Evolutionary conservation across 2,329 filamentous ascomycete genomes (phyloP).

Genomic region (Phyllosticta paracitricarpa): DNA sequence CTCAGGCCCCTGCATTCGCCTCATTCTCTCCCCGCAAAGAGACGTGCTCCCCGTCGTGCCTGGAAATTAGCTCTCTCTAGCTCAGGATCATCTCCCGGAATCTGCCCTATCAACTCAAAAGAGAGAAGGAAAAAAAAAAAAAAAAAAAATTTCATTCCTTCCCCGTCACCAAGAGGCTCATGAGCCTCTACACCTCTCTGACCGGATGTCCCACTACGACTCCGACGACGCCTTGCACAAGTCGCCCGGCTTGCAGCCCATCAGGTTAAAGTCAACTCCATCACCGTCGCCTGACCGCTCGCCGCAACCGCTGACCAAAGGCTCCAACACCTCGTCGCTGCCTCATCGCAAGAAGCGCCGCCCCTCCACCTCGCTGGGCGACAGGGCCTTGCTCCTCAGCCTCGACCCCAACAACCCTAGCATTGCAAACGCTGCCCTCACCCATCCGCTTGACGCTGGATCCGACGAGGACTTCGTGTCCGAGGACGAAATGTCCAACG

Average conservation of each 20-base stretch:
- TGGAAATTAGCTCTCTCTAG: neutral
- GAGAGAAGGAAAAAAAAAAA: neutral
- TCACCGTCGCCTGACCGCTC: constrained; percentile 39
- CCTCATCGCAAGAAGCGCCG: constrained; percentile 38
- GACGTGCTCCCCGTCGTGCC: constrained; percentile 3
- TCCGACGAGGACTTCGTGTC: constrained; percentile 32
- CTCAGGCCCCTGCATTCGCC: neutral
- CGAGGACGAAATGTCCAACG: constrained; percentile 23
- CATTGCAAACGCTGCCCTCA: constrained; percentile 49
- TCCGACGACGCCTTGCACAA: constrained; percentile 38
- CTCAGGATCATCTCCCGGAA: constrained; percentile 2
- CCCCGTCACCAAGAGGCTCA: constrained; percentile 6
- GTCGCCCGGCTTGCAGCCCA: constrained; percentile 32
- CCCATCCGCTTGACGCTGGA: constrained; percentile 39
- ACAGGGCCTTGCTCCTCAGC: constrained; percentile 56
- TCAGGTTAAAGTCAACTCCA: constrained; percentile 38
- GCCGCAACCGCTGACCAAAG: constrained; percentile 13
- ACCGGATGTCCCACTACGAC: constrained; percentile 29
- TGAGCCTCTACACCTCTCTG: constrained; percentile 5
- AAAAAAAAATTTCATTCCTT: neutral
- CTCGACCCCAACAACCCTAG: constrained; percentile 57
- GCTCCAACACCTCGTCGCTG: constrained; percentile 29
- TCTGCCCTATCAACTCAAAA: neutral
- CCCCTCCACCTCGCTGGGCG: constrained; percentile 35
- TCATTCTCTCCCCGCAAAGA: constrained; percentile 1